Evolutionary conservation across 2,329 filamentous ascomycete species (phyloP).

Genomic region (Pseudocercospora fijiensis): DNA sequence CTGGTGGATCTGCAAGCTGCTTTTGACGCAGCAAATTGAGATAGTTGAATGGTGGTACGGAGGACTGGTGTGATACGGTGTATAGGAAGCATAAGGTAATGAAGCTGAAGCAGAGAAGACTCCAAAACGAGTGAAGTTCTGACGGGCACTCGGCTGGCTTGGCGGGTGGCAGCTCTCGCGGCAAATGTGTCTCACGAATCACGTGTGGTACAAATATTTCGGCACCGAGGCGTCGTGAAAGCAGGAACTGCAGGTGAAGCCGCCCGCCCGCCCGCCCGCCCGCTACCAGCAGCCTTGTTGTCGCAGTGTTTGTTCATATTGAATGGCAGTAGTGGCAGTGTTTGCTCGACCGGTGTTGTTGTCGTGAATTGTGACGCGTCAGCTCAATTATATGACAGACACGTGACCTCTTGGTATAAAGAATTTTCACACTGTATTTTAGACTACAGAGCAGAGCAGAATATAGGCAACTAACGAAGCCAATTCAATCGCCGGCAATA

Average conservation of each 20-base stretch:
- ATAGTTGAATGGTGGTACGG: not conserved
- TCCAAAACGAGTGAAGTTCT: not conserved
- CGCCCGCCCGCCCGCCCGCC: too few species aligned
- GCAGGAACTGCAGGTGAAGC: not conserved
- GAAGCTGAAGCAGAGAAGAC: not conserved
- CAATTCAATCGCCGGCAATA: too few species aligned
- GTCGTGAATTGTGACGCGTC: too few species aligned
- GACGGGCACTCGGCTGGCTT: not conserved
- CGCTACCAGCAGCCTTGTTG: not conserved
- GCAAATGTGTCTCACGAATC: not conserved
- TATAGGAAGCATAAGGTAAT: not conserved
- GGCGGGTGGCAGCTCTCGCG: not conserved
- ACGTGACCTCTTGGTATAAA: too few species aligned
- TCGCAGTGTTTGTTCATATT: not conserved
- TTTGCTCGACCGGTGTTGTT: too few species aligned
- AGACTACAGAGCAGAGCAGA: too few species aligned
- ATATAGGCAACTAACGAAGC: too few species aligned
- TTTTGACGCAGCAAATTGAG: constrained; percentile 9
- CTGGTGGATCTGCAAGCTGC: constrained; percentile 16
- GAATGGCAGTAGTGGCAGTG: too few species aligned
- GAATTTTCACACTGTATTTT: too few species aligned
- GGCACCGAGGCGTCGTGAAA: not conserved
- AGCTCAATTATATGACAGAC: too few species aligned
- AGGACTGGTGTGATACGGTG: not conserved
- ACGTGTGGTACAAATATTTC: not conserved